Evolutionary conservation across 2,329 filamentous ascomycete species (phyloP).

Genomic region (Phymatotrichopsis omnivora): DNA sequence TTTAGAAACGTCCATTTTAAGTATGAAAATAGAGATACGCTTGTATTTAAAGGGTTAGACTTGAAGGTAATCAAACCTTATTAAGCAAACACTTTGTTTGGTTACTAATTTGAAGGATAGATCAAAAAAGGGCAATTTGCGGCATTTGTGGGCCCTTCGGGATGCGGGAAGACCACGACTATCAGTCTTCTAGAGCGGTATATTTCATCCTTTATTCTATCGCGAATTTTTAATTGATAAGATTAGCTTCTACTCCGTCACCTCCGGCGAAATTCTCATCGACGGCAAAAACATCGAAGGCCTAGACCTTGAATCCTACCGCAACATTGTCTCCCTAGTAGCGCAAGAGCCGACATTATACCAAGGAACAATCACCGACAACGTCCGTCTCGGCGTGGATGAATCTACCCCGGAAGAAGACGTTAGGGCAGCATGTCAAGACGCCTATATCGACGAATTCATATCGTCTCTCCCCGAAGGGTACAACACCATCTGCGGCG

Average conservation of each 20-base stretch:
- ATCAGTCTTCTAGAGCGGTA: conserved; percentile 47
- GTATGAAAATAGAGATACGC: conserved; percentile 38
- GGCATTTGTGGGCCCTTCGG: conserved; percentile 59
- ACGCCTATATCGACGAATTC: conserved; percentile 62
- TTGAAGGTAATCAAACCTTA: no score
- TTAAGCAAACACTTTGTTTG: no score
- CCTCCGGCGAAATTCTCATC: conserved; percentile 44
- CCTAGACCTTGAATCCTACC: conserved; percentile 35
- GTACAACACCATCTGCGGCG: conserved; percentile 58
- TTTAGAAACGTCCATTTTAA: conserved; percentile 29
- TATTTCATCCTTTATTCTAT: no score
- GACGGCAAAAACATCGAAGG: conserved; percentile 45
- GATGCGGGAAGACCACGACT: conserved; percentile 50
- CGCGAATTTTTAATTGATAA: no score
- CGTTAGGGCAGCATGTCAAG: conserved; percentile 46
- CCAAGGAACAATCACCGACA: conserved; percentile 36
- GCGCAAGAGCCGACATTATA: conserved; percentile 41
- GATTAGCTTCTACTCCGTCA: conserved; percentile 51
- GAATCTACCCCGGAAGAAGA: conserved; percentile 43
- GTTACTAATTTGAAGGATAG: no score
- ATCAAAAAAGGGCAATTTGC: conserved; percentile 57
- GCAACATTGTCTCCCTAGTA: conserved; percentile 39
- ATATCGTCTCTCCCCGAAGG: conserved; percentile 56
- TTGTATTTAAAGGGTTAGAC: conserved; percentile 37
- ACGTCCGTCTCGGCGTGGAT: conserved; percentile 38